Conservation (phyloP, 1,139 yeast genomes). For the Geotrichum europaeum region DNA sequence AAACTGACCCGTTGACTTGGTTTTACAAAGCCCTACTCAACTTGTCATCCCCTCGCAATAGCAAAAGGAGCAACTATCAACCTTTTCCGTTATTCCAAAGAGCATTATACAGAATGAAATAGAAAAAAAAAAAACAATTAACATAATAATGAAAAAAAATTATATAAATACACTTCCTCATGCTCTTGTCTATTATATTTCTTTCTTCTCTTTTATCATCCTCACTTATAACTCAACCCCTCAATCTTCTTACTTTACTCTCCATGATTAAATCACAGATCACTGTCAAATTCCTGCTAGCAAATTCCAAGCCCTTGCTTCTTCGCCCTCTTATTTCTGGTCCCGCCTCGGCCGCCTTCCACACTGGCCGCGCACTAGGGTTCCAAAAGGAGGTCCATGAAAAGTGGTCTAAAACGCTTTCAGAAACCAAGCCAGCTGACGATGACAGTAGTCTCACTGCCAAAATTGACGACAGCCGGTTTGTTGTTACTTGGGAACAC, state of each 20-base stretch:
- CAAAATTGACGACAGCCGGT: conserved; percentile 9
- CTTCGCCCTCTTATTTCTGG: background rate
- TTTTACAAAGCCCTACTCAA: too few relatives aligned
- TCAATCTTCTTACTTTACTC: background rate
- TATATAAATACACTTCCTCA: background rate
- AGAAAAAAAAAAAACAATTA: background rate
- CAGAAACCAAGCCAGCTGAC: conserved; percentile 5
- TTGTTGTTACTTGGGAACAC: conserved; percentile 17
- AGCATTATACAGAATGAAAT: background rate
- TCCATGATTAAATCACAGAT: background rate
- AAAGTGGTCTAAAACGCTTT: conserved; percentile 13
- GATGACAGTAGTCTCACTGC: background rate
- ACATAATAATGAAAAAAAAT: too few relatives aligned
- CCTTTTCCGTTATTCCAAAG: background rate
- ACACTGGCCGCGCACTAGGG: background rate
- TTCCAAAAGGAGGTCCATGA: conserved; percentile 12
- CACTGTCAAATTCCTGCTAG: background rate
- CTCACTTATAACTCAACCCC: background rate
- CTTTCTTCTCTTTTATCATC: background rate
- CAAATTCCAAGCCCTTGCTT: background rate
- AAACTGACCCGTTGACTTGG: too few relatives aligned
- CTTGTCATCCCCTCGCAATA: background rate
- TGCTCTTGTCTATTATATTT: background rate
- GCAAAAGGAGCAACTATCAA: background rate
- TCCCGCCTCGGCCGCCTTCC: background rate